Evolutionary conservation across 108 stramenopile genomes (phyloP).

Genomic region (Cyclotella sp.): DNA sequence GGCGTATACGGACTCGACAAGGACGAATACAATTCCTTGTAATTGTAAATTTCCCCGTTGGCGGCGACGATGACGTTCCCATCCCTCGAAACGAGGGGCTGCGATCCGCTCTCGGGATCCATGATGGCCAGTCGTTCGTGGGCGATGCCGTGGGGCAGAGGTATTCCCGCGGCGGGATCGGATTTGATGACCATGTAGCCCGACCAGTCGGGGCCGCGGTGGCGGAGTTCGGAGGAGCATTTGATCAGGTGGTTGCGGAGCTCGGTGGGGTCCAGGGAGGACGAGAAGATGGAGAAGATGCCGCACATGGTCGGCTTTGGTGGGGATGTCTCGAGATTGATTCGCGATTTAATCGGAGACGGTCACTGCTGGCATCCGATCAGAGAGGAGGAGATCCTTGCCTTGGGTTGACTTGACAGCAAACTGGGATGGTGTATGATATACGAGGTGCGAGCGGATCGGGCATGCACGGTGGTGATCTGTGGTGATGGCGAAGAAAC

Average conservation of each 20-base stretch:
- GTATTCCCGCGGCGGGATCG: slow-evolving; percentile 39
- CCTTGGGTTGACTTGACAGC: no score
- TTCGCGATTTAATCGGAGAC: not conserved
- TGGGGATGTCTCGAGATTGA: not conserved
- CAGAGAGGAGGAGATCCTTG: no score
- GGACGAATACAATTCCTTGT: slow-evolving; percentile 89
- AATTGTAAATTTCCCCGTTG: slow-evolving; percentile 99
- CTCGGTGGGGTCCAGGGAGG: slow-evolving; percentile 80
- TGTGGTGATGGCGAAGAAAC: no score
- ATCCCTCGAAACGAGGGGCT: slow-evolving; percentile 89
- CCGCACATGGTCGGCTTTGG: slow-evolving; percentile 82
- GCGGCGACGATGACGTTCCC: slow-evolving; percentile 91
- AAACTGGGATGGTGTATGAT: no score
- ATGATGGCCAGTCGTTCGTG: slow-evolving; percentile 98
- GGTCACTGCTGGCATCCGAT: no score
- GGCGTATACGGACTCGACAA: slow-evolving; percentile 79
- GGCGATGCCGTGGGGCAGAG: slow-evolving; percentile 89
- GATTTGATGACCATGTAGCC: slow-evolving; percentile 87
- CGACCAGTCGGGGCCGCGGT: slow-evolving; percentile 98
- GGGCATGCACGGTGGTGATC: no score
- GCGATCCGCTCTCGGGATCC: slow-evolving; percentile 96
- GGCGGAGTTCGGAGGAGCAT: slow-evolving; percentile 90
- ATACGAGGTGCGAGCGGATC: no score
- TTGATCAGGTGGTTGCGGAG: slow-evolving; percentile 90
- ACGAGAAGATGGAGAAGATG: slow-evolving; percentile 97